Evolutionary conservation across 495 filamentous ascomycete species (phyloP), one percentile per base, ranked within the genome.

Genomic region (Parathielavia hyrcaniae): DNA sequence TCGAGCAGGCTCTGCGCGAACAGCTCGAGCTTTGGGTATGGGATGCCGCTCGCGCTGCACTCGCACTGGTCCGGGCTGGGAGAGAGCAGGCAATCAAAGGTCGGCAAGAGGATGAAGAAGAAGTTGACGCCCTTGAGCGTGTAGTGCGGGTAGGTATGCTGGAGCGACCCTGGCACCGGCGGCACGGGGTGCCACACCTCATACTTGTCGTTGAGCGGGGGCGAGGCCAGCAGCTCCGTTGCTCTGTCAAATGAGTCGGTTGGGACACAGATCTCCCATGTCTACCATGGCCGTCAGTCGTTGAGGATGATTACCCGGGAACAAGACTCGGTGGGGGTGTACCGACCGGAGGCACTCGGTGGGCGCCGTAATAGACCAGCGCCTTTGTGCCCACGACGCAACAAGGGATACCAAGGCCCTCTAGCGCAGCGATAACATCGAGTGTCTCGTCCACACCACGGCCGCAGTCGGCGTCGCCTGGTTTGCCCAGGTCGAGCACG

Each of bases 1-100:
- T 51, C 35, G 34, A 51, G 7, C n/a, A 51, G 49, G 16, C n/a
- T 38, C 49, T 51, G 49, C 19, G 49, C 49, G 23, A 51, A 51
- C 49, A 51, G 10, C 14, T 51, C n/a, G 10, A 51, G 49, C 34
- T 39, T 51, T 14, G 49, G 49, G 23, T 51, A 51, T 4, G 34
- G 49, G 17, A 51, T 6, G 8, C 39, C n/a, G 10, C 23, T 4
- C 22, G 49, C 49, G 10, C 49, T 51, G 49, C 39, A 51, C 16
- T 51, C 49, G 23, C 38, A 39, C 13, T 35, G 35, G 30, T 50
- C 48, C 22, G 48, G 48, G 20, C 19, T 11, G 32, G 30, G 38
- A 5, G 35, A 6, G 48, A 50, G 22, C 30, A 30, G 48, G 30
- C 48, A 50, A 32, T 50, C 48, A 9, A 14, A 14, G n/a, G 48